A percentile compares a stretch with the other conserved stretches of the same genome.
Conservation (phyloP, 2,329 filamentous ascomycete species). For the Colletotrichum sp. region DNA sequence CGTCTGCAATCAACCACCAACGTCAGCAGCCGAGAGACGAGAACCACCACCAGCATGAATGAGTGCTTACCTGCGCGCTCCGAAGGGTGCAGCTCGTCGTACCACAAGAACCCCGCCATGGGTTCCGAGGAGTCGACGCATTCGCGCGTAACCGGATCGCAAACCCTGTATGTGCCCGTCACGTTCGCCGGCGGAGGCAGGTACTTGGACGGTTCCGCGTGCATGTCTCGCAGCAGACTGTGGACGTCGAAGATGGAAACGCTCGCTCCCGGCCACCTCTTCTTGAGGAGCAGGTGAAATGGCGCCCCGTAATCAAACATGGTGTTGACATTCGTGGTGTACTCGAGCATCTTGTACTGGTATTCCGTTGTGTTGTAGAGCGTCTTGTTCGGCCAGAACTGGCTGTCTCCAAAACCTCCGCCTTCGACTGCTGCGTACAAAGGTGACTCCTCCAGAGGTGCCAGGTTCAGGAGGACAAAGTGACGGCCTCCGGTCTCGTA, state of each 20-base stretch:
- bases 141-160: conserved; percentile 35
- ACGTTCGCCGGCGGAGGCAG: conserved; percentile 68
- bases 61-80: conserved; percentile 63
- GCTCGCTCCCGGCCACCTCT: conserved; percentile 60
- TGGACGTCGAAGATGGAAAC: conserved; percentile 73
- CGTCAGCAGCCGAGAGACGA: conserved; percentile 4
- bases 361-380: conserved; percentile 51
- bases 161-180: conserved; percentile 61
- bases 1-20: conserved; percentile 26
- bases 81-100: conserved; percentile 74
- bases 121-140: conserved; percentile 45
- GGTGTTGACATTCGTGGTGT: conserved; percentile 53
- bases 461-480: conserved; percentile 74
- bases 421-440: conserved; percentile 60
- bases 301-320: conserved; percentile 55
- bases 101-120: conserved; percentile 71
- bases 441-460: conserved; percentile 70
- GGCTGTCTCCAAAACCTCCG: conserved; percentile 44
- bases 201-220: conserved; percentile 62
- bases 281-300: conserved; percentile 45
- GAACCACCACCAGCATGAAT: not conserved
- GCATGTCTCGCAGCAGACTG: conserved; percentile 67
- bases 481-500: conserved; percentile 70
- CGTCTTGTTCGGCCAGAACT: conserved; percentile 51
- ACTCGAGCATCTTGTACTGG: conserved; percentile 48